Conservation (phyloP, 257 asterid species). For the Marsdenia floribunda region DNA sequence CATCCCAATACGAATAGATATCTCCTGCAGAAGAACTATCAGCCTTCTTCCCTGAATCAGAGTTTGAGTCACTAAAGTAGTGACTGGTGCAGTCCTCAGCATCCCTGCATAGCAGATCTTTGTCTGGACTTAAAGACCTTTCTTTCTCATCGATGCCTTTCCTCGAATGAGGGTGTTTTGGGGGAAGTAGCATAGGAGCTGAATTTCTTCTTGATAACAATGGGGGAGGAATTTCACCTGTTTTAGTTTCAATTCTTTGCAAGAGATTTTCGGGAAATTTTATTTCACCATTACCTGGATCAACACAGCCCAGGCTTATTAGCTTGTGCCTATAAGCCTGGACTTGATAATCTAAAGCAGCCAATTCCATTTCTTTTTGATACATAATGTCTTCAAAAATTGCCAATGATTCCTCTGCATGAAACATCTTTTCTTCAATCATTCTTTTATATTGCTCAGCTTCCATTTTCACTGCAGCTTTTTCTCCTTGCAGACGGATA, state of each 20-base stretch:
- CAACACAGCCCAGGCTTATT: slow-evolving; percentile 59
- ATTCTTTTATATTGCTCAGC: slow-evolving; percentile 85
- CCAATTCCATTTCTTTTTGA: slow-evolving; percentile 87
- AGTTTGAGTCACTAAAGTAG: slow-evolving; percentile 26
- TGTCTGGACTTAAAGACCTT: slow-evolving; percentile 29
- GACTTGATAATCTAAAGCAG: slow-evolving; percentile 71
- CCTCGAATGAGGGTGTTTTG: slow-evolving; percentile 25
- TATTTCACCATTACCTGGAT: slow-evolving; percentile 46
- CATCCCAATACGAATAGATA: slow-evolving; percentile 49
- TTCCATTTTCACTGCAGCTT: slow-evolving; percentile 81
- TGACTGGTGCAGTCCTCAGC: slow-evolving; percentile 33
- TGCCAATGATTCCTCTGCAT: slow-evolving; percentile 77
- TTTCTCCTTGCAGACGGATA: slow-evolving; percentile 82
- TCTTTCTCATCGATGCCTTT: slow-evolving; percentile 41
- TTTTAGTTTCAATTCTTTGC: slow-evolving; percentile 41
- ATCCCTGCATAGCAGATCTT: slow-evolving; percentile 24
- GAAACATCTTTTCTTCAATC: slow-evolving; percentile 79
- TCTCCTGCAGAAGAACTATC: slow-evolving; percentile 36
- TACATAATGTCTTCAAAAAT: slow-evolving; percentile 71
- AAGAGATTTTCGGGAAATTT: slow-evolving; percentile 46
- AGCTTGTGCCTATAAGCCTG: slow-evolving; percentile 63
- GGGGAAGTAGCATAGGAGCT: slow-evolving; percentile 31
- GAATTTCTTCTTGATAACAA: slow-evolving; percentile 56
- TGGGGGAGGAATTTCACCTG: slow-evolving; percentile 27
- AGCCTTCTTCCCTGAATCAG: slow-evolving; percentile 35